Evolutionary conservation across 495 filamentous ascomycete genomes (phyloP), one percentile per base, ranked within the genome.

Genomic region (Podospora bellae-mahoneyi): DNA sequence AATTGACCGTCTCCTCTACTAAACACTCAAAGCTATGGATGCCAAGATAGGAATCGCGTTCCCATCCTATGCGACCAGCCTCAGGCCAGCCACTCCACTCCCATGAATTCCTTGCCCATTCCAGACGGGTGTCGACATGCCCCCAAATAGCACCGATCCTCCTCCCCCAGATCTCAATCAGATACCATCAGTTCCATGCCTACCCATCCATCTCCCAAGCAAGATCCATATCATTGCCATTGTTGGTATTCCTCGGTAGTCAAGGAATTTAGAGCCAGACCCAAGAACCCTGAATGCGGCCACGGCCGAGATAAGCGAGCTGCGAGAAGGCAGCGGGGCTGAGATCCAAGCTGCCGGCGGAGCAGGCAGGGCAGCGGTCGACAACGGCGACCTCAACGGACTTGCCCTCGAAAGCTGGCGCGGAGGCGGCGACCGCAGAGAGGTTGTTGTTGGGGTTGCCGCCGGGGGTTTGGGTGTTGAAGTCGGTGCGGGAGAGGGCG

Each of bases 211-310:
- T 58, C 1, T 58, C 23, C 5, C 15, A 20, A 15, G 55, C n/a
- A 13, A 58, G 15, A 7, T 58, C 55, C 55, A 58, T 9, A 20
- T 4, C 30, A 5, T 26, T 18, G 2, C 61, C 27, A 26, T 48
- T 65, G 4, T 65, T 39, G 61, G 19, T 4, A 15, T 34, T 9
- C 58, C 19, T 19, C 10, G n/a, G 13, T 23, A n/a, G 5, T 30
- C 15, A 23, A 10, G 19, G 5, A 13, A 13, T 56, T 64, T 72
- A 74, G 20, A 74, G n/a, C 68, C 68, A 77, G 27, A 78, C 71
- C 80, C 79, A 81, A 20, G 68, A 74, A 53, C 80, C 77, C 30
- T 72, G 68, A 39, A 80, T 73, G 7, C 73, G 67, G 34, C 79
- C 79, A 1, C 61, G 58, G 48, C 65, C 71, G 5, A 74, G 65